Evolutionary conservation across 192 early-diverging fungal species (phyloP).

Genomic region (Polychytrium aggregatum): DNA sequence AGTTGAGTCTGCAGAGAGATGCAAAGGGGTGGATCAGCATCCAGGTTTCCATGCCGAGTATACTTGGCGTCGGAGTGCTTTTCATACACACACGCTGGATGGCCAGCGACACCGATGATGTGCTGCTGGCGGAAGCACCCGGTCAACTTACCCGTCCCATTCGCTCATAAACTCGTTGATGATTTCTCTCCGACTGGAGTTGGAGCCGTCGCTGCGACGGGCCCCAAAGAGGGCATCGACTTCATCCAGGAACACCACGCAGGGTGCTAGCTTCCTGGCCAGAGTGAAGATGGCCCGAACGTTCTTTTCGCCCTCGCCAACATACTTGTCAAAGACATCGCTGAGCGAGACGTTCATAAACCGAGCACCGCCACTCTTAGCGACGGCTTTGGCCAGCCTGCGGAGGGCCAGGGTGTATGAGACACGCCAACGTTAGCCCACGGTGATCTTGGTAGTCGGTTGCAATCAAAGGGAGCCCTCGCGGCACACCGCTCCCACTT

Average conservation of each 20-base stretch:
- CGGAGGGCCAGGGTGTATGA: too few species aligned
- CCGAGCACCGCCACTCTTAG: conserved; percentile 78
- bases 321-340: conserved; percentile 94
- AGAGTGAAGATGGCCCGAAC: conserved; percentile 87
- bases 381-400: conserved; percentile 43
- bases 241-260: conserved; percentile 96
- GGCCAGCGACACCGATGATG: too few species aligned
- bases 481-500: too few species aligned
- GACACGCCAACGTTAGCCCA: too few species aligned
- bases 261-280: conserved; percentile 82
- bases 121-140: too few species aligned
- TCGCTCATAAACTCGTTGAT: conserved; percentile 94
- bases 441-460: too few species aligned
- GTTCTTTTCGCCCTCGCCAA: conserved; percentile 96
- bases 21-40: too few species aligned
- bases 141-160: conserved; percentile 64
- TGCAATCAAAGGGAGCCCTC: too few species aligned
- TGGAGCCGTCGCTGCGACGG: conserved; percentile 41
- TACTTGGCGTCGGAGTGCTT: too few species aligned
- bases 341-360: conserved; percentile 94
- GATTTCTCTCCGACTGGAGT: conserved; percentile 34
- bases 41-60: too few species aligned
- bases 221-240: conserved; percentile 82
- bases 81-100: too few species aligned
- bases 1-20: too few species aligned